Evolutionary conservation across 1,139 yeast species (phyloP).

Genomic region (Meyerozyma elateridarum): DNA sequence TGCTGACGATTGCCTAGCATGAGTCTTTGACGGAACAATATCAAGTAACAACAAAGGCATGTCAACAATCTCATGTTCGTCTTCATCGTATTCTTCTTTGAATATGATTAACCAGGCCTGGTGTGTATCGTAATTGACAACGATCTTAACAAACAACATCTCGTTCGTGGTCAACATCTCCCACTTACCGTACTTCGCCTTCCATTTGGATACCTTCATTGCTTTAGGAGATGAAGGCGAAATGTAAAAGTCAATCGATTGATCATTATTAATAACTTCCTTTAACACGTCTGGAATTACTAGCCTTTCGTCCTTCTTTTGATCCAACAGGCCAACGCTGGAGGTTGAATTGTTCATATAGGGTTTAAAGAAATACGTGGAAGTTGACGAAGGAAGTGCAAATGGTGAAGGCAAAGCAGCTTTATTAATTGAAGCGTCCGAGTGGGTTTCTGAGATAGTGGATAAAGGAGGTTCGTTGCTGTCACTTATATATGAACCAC

Average conservation of each 20-base stretch:
- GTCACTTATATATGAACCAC: conserved; percentile 1
- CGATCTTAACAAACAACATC: conserved; percentile 34
- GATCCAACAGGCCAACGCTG: conserved; percentile 7
- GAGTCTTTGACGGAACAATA: conserved; percentile 19
- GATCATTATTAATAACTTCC: conserved; percentile 35
- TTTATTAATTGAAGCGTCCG: conserved; percentile 7
- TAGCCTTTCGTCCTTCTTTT: conserved; percentile 14
- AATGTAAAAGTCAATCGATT: conserved; percentile 37
- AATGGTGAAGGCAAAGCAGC: conserved; percentile 34
- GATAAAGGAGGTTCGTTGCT: conserved; percentile 6
- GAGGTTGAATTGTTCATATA: conserved; percentile 14
- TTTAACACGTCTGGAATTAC: conserved; percentile 34
- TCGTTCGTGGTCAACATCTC: conserved; percentile 40
- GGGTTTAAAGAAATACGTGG: conserved; percentile 38
- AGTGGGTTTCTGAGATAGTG: conserved; percentile 8
- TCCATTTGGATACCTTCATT: conserved; percentile 43
- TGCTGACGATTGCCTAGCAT: conserved; percentile 34
- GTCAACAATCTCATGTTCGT: conserved; percentile 28
- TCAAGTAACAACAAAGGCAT: conserved; percentile 35
- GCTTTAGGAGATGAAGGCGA: conserved; percentile 32
- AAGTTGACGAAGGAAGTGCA: conserved; percentile 44
- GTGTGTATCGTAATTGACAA: conserved; percentile 28
- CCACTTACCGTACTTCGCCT: conserved; percentile 41
- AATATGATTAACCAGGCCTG: conserved; percentile 39
- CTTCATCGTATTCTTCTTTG: conserved; percentile 34